A percentile compares a stretch with the other conserved stretches of the same genome.
phyloP scores from a whole-genome alignment of 805 yeast genomes.

The Teunomyces kruisii region DNA sequence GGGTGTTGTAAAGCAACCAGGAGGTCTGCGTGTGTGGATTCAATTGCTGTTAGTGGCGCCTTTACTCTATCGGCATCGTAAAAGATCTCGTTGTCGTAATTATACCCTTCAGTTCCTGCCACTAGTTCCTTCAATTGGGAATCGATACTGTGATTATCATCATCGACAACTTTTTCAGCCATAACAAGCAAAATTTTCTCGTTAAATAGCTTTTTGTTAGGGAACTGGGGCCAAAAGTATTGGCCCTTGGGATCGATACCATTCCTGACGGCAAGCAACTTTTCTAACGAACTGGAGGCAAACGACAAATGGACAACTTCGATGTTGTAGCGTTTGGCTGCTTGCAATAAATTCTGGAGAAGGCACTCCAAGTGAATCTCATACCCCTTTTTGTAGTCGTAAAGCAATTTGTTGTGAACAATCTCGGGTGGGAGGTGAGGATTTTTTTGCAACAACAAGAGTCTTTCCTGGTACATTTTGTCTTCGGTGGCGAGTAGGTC shows the following conservation, averaged over 20 bases:
- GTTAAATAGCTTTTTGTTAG: not conserved
- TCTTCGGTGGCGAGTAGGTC: constrained; percentile 8
- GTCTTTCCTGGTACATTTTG: constrained; percentile 13
- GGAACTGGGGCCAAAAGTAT: not conserved
- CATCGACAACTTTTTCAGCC: not conserved
- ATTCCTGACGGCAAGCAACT: not conserved
- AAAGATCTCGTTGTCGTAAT: constrained; percentile 9
- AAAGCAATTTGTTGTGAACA: constrained; percentile 11
- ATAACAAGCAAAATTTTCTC: not conserved
- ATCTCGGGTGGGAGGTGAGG: constrained; percentile 12
- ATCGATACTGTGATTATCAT: constrained; percentile 10
- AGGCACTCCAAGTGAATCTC: constrained; percentile 7
- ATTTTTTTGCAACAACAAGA: not conserved
- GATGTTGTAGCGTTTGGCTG: constrained; percentile 5
- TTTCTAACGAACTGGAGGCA: not conserved
- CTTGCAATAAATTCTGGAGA: constrained; percentile 6
- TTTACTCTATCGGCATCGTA: constrained; percentile 1
- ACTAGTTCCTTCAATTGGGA: constrained; percentile 13
- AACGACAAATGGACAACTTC: constrained; percentile 15
- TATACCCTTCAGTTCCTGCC: constrained; percentile 16
- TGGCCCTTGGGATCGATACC: not conserved
- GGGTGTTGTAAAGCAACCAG: not conserved
- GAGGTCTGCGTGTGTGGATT: not conserved
- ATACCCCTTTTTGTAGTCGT: constrained; percentile 14
- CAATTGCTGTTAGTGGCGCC: not conserved